A percentile compares a stretch with the other conserved stretches of the same genome.
These are phyloP conservation scores for Agaricus bisporus DNA, from an alignment of 768 basidiomycete species.

Conservation along the genomic window DNA sequence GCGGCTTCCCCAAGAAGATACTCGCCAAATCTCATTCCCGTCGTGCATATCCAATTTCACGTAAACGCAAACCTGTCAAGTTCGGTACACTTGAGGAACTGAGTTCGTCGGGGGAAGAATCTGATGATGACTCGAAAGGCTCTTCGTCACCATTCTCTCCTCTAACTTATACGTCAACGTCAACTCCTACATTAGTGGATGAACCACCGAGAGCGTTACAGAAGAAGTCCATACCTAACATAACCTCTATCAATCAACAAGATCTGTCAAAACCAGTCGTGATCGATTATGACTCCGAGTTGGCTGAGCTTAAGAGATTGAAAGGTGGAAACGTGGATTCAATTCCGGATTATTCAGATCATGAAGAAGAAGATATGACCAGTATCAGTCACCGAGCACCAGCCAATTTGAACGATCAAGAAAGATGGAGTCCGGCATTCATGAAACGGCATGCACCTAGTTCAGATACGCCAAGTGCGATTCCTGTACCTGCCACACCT, in stretches of 20 bases:
- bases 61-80: constrained; percentile 26
- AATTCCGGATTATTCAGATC: constrained; percentile 34
- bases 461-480: constrained; percentile 16
- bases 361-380: constrained; percentile 28
- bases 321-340: constrained; percentile 12
- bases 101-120: constrained; percentile 13
- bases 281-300: constrained; percentile 36
- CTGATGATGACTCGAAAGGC: constrained; percentile 8
- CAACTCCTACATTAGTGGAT: constrained; percentile 25
- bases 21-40: constrained; percentile 13
- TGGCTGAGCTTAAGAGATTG: constrained; percentile 28
- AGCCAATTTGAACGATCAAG: constrained; percentile 6
- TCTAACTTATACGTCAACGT: constrained; percentile 16
- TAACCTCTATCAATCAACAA: neutral
- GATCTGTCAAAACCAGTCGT: constrained; percentile 10
- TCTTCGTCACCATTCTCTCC: constrained; percentile 9
- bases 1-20: constrained; percentile 20
- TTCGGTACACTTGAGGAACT: constrained; percentile 21
- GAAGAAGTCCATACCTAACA: neutral
- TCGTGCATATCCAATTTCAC: constrained; percentile 1
- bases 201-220: constrained; percentile 3
- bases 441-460: constrained; percentile 30
- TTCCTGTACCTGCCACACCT: constrained; percentile 54
- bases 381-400: constrained; percentile 3
- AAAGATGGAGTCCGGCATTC: constrained; percentile 46